phyloP scores from a whole-genome alignment of 176 grass and related monocot genomes.

The Triticum aestivum region DNA sequence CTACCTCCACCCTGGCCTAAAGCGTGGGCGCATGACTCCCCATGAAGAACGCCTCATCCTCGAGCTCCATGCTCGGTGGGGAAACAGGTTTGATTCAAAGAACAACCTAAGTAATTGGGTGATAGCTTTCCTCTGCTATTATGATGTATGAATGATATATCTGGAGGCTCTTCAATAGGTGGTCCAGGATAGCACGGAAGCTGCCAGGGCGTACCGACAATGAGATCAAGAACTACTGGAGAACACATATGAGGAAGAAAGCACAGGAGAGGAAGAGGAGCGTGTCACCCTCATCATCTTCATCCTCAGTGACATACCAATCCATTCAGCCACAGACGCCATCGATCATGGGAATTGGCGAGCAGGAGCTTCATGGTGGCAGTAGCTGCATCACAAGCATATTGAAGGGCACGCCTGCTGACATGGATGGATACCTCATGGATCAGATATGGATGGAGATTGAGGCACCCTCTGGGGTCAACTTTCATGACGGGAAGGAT shows the following conservation, averaged over 20 bases:
- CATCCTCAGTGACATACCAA: constrained; percentile 71
- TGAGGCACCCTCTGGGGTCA: constrained; percentile 21
- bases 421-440: constrained; percentile 69
- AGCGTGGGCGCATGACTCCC: constrained; percentile 81
- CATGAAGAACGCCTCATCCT: constrained; percentile 87
- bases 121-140: background rate
- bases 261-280: constrained; percentile 76
- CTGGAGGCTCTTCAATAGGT: constrained; percentile 44
- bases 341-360: constrained; percentile 21
- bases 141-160: background rate
- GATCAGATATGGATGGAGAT: constrained; percentile 95
- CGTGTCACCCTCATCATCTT: constrained; percentile 67
- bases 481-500: constrained; percentile 32
- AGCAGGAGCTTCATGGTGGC: constrained; percentile 39
- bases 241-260: constrained; percentile 96
- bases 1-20: constrained; percentile 88
- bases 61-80: constrained; percentile 85
- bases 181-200: constrained; percentile 77
- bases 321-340: constrained; percentile 37
- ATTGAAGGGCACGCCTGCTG: constrained; percentile 35
- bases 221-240: constrained; percentile 99
- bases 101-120: background rate
- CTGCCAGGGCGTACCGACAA: constrained; percentile 88
- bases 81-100: constrained; percentile 66
- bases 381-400: constrained; percentile 56